Evolutionary conservation across 768 basidiomycete genomes (phyloP).

Genomic region (Mycena metata): DNA sequence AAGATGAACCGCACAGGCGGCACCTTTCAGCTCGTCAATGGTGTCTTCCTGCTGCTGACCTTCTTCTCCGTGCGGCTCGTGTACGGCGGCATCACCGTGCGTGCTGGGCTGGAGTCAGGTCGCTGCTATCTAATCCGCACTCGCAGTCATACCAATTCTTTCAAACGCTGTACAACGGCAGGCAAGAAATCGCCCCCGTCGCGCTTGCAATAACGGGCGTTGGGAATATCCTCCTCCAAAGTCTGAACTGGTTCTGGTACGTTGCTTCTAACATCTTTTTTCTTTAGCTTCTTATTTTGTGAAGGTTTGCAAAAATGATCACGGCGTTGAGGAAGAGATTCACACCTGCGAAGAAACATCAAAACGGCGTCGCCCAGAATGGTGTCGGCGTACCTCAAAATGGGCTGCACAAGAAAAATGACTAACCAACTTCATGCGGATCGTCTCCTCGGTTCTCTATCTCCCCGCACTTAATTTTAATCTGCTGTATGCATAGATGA

Average conservation of each 20-base stretch:
- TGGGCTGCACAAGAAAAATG: not conserved
- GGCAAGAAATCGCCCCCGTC: slow-evolving; percentile 64
- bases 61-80: slow-evolving; percentile 82
- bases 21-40: slow-evolving; percentile 78
- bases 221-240: slow-evolving; percentile 77
- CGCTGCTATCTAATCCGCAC: slow-evolving; percentile 2
- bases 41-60: slow-evolving; percentile 69
- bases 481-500: too few species aligned
- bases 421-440: too few species aligned
- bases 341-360: slow-evolving; percentile 35
- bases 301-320: slow-evolving; percentile 85
- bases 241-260: slow-evolving; percentile 87
- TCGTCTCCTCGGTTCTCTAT: too few species aligned
- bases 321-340: slow-evolving; percentile 75
- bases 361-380: slow-evolving; percentile 21
- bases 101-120: not conserved
- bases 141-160: slow-evolving; percentile 77
- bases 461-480: too few species aligned
- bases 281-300: slow-evolving; percentile 2
- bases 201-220: slow-evolving; percentile 65
- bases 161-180: slow-evolving; percentile 67
- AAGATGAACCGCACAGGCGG: slow-evolving; percentile 81
- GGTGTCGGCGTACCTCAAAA: slow-evolving; percentile 18
- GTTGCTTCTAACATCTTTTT: slow-evolving; percentile 38
- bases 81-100: slow-evolving; percentile 70